Conservation (phyloP, 441 rosid genomes). For the Bruguiera hainesii region DNA sequence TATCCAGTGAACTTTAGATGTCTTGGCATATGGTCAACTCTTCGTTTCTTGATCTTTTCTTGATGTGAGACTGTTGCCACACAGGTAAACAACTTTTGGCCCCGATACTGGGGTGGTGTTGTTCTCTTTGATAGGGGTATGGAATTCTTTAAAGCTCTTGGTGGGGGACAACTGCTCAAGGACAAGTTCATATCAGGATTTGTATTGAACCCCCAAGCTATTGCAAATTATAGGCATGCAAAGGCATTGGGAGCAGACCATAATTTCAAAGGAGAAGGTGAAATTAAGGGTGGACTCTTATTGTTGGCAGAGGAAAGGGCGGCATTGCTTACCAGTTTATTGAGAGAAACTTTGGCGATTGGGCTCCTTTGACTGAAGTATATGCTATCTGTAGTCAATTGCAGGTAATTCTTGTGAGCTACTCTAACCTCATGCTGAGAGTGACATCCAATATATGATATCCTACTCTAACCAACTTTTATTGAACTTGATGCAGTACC, state of each 20-base stretch:
- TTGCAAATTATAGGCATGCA: constrained; percentile 65
- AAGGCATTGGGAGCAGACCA: constrained; percentile 45
- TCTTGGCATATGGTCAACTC: constrained; percentile 8
- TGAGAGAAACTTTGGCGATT: constrained; percentile 66
- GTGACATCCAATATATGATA: background rate
- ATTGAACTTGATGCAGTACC: constrained; percentile 38
- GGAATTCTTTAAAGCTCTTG: constrained; percentile 69
- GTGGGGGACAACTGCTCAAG: constrained; percentile 59
- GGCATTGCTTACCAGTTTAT: constrained; percentile 66
- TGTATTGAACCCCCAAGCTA: constrained; percentile 59
- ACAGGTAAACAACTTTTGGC: constrained; percentile 71
- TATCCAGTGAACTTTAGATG: constrained; percentile 16
- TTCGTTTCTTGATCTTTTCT: constrained; percentile 7
- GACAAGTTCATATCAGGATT: constrained; percentile 71
- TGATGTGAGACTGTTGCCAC: constrained; percentile 2
- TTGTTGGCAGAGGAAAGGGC: constrained; percentile 42
- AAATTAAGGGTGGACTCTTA: constrained; percentile 64
- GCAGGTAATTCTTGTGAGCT: constrained; percentile 37
- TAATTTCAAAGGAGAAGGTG: constrained; percentile 65
- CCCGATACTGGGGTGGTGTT: constrained; percentile 65
- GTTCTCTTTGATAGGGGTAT: constrained; percentile 45
- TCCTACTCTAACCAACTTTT: constrained; percentile 20
- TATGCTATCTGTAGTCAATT: constrained; percentile 49
- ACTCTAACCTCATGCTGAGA: constrained; percentile 7
- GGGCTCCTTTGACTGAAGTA: constrained; percentile 62